These are phyloP conservation scores for Acanthamoeba divionensis DNA, from an alignment of 208 protist species.

Conservation along the genomic window DNA sequence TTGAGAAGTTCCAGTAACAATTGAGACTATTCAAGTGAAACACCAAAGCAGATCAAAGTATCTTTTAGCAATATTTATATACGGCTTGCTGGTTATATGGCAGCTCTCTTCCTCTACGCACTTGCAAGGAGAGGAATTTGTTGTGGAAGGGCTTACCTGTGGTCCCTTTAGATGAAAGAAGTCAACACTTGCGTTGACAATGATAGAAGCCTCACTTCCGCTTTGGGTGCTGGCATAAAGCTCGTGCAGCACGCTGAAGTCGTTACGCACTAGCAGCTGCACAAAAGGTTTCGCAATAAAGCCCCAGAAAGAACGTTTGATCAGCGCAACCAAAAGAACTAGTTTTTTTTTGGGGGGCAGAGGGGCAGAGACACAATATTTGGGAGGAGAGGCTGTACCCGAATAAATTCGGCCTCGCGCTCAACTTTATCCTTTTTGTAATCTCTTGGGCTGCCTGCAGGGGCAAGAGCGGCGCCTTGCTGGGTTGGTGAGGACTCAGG, in stretches of 20 bases:
- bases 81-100: too few species aligned
- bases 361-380: too few species aligned
- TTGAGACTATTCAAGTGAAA: not conserved
- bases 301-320: not conserved
- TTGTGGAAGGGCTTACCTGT: not conserved
- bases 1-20: slow-evolving; percentile 35
- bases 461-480: too few species aligned
- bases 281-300: not conserved
- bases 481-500: too few species aligned
- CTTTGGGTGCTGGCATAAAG: slow-evolving; percentile 4
- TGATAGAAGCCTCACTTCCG: slow-evolving; percentile 8
- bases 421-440: too few species aligned
- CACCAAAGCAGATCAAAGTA: not conserved
- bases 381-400: too few species aligned
- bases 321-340: not conserved
- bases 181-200: slow-evolving; percentile 15
- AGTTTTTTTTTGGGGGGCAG: not conserved
- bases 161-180: slow-evolving; percentile 33
- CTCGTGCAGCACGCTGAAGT: slow-evolving; percentile 1
- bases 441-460: too few species aligned
- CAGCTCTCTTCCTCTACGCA: too few species aligned
- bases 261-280: slow-evolving; percentile 36
- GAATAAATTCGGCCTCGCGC: too few species aligned
- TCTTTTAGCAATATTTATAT: too few species aligned
- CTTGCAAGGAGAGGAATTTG: too few species aligned